These are phyloP conservation scores for Candida khao-thaluensis DNA, from an alignment of 805 yeast genomes.

Conservation along the genomic window DNA sequence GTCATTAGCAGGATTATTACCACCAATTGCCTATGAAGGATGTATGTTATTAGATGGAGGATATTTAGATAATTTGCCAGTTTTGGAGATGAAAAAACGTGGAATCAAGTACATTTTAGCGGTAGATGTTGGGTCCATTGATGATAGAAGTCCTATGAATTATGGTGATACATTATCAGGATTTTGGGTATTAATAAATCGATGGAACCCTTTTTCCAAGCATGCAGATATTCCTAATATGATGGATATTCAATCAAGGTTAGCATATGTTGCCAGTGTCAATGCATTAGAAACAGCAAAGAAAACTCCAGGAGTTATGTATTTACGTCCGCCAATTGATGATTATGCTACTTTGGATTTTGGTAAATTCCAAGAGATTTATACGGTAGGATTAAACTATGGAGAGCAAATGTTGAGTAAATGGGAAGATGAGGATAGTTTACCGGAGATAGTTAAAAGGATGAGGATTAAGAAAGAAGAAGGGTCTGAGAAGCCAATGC, in stretches of 20 bases:
- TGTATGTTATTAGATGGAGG: constrained; percentile 96
- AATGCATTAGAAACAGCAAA: constrained; percentile 90
- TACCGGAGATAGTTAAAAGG: constrained; percentile 64
- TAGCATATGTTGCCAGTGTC: constrained; percentile 94
- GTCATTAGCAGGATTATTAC: constrained; percentile 92
- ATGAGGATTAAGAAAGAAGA: constrained; percentile 16
- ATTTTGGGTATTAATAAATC: constrained; percentile 80
- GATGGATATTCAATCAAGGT: constrained; percentile 90
- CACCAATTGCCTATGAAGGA: constrained; percentile 86
- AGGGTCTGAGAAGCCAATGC: constrained; percentile 20
- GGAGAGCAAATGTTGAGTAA: constrained; percentile 58
- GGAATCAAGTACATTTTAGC: constrained; percentile 90
- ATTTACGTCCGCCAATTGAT: constrained; percentile 92
- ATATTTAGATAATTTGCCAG: constrained; percentile 90
- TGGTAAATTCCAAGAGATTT: constrained; percentile 87
- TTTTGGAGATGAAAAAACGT: constrained; percentile 81
- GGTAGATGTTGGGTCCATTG: constrained; percentile 93
- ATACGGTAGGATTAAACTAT: constrained; percentile 73
- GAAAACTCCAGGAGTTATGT: constrained; percentile 76
- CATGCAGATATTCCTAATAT: constrained; percentile 89
- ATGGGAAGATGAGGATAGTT: constrained; percentile 49
- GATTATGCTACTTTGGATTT: constrained; percentile 89
- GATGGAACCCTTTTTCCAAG: constrained; percentile 85
- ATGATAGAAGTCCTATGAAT: constrained; percentile 83
- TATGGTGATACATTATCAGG: constrained; percentile 95